These are phyloP conservation scores for Aspergillus intermedius DNA, from an alignment of 2,329 filamentous ascomycete species.

Conservation along the genomic window DNA sequence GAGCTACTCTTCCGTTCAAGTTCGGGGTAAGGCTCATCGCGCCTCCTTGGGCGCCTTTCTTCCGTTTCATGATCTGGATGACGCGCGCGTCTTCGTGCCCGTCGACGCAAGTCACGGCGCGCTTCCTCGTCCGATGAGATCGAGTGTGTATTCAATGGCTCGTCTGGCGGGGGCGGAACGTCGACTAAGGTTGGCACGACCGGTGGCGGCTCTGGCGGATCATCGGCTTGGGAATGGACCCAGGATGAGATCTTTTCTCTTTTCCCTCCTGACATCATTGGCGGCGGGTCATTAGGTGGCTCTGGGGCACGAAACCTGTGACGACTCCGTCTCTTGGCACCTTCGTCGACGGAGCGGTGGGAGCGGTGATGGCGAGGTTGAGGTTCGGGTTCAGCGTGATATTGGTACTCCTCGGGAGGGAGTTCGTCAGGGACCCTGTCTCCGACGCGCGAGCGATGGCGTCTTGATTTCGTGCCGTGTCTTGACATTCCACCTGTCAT, in stretches of 20 bases:
- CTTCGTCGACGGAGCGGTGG: constrained; percentile 27
- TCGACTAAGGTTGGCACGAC: constrained; percentile 43
- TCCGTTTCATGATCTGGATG: constrained; percentile 38
- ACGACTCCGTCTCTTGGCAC: constrained; percentile 23
- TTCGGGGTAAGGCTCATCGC: constrained; percentile 27
- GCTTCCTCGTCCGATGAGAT: constrained; percentile 40
- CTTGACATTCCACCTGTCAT: constrained; percentile 18
- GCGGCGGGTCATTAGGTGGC: constrained; percentile 15
- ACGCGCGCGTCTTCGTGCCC: constrained; percentile 33
- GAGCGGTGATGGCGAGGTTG: constrained; percentile 18
- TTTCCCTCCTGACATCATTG: constrained; percentile 29
- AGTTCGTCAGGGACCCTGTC: constrained; percentile 21
- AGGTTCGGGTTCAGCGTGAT: background rate
- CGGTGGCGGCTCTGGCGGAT: constrained; percentile 43
- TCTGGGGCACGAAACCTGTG: constrained; percentile 30
- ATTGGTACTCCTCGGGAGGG: constrained; percentile 20
- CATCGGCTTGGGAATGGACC: constrained; percentile 43
- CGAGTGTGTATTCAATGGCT: constrained; percentile 25
- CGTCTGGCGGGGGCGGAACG: constrained; percentile 24
- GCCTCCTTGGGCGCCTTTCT: constrained; percentile 27
- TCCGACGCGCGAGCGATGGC: constrained; percentile 26
- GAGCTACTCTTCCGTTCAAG: constrained; percentile 33
- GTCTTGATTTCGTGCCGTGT: constrained; percentile 24
- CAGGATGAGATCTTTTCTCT: constrained; percentile 47
- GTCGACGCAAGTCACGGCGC: constrained; percentile 31